phyloP scores from a whole-genome alignment of 768 basidiomycete species.

The Psilocybe azurescens region DNA sequence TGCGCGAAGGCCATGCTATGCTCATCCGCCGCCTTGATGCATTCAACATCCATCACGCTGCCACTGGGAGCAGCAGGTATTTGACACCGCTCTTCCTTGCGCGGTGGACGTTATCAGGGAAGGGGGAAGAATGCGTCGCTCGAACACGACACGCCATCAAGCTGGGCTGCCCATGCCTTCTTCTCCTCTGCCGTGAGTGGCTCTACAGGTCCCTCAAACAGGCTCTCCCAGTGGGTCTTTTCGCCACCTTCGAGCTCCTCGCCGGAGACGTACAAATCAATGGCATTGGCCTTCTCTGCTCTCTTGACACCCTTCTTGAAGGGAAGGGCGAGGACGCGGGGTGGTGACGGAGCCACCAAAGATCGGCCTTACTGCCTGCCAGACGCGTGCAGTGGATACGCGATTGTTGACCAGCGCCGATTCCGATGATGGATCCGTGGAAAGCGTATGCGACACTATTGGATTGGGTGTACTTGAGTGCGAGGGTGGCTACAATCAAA shows the following conservation, averaged over 20 bases:
- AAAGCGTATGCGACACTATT: slow-evolving; percentile 97
- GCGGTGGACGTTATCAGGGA: slow-evolving; percentile 97
- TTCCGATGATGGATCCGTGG: slow-evolving; percentile 90
- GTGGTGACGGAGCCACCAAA: slow-evolving; percentile 99
- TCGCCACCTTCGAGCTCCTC: slow-evolving; percentile 90
- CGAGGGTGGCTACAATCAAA: slow-evolving; percentile 93
- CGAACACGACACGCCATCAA: slow-evolving; percentile 90
- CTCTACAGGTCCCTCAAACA: slow-evolving; percentile 77
- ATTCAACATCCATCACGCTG: slow-evolving; percentile 96
- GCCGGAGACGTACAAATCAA: slow-evolving; percentile 93
- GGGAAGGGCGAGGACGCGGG: slow-evolving; percentile 86
- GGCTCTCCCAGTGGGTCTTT: slow-evolving; percentile 86
- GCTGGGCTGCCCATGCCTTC: slow-evolving; percentile 70
- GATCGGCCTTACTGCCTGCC: slow-evolving; percentile 96
- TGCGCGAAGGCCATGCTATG: slow-evolving; percentile 91
- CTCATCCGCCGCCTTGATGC: slow-evolving; percentile 96
- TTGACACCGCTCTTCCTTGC: slow-evolving; percentile 90
- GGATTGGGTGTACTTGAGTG: slow-evolving; percentile 98
- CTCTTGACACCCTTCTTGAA: slow-evolving; percentile 99
- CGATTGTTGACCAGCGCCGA: slow-evolving; percentile 98
- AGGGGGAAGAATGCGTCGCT: slow-evolving; percentile 99
- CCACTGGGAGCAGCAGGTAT: slow-evolving; percentile 90
- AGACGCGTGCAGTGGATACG: slow-evolving; percentile 99
- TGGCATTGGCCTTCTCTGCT: slow-evolving; percentile 98
- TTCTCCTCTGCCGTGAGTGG: slow-evolving; percentile 74